Percentiles rank a stretch among this genome's conserved stretches.
Evolutionary conservation across 495 filamentous ascomycete species (phyloP).

Genomic region (Antarctomyces pellizariae): DNA sequence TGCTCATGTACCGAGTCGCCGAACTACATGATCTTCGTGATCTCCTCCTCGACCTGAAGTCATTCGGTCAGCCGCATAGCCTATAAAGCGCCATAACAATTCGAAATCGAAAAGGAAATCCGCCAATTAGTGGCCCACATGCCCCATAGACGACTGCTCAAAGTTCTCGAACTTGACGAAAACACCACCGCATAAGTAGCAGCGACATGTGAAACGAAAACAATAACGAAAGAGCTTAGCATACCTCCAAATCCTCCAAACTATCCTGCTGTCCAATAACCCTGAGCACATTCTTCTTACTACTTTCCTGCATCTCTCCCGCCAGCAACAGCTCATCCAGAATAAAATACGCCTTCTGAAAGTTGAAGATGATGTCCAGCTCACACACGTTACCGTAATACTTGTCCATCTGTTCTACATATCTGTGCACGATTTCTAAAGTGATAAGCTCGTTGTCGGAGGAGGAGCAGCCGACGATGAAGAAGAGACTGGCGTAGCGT

Average conservation of each 20-base stretch:
- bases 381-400: constrained; percentile 99
- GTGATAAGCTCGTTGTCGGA: constrained; percentile 96
- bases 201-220: too few species aligned
- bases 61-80: not conserved
- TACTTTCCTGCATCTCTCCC: constrained; percentile 95
- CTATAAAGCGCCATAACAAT: not conserved
- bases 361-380: constrained; percentile 98
- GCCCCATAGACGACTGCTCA: not conserved
- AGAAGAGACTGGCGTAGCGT: constrained; percentile 95
- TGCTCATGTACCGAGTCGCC: too few species aligned
- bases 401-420: constrained; percentile 99
- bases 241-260: constrained; percentile 92
- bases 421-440: constrained; percentile 93
- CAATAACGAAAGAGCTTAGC: too few species aligned
- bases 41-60: constrained; percentile 77
- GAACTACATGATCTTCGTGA: constrained; percentile 83
- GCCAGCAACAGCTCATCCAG: constrained; percentile 89
- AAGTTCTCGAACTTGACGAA: constrained; percentile 3
- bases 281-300: constrained; percentile 92
- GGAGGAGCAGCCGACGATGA: constrained; percentile 88
- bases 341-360: constrained; percentile 98
- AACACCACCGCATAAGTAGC: too few species aligned
- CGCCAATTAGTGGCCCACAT: constrained; percentile 3
- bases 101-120: constrained; percentile 1
- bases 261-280: constrained; percentile 91